Evolutionary conservation across 371 early-diverging fungal genomes (phyloP), one percentile per base, ranked within the genome.

Genomic region (Mucor piriformis): DNA sequence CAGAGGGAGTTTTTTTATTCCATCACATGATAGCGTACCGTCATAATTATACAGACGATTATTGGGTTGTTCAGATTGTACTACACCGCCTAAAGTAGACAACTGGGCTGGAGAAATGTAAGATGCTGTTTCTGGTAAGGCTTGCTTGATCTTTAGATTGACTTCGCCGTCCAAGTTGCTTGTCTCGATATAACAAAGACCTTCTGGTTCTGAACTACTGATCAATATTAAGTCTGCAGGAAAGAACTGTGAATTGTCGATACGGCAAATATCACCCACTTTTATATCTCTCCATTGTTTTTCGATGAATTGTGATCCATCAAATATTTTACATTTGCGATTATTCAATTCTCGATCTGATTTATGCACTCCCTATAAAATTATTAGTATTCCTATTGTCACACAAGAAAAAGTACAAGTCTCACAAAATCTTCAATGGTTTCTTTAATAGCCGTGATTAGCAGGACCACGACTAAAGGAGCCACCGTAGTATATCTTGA

Each of bases 361-460:
- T 42, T 71, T 57, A 69, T 92, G 92, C 12, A 79, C 80, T 10
- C 46, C 46, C 46, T 46, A 46, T 46, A 46, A 20, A 37, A 13
- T 16, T 48, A 15, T 44, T 12, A 44, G 33, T 46, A 29, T 18
- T 8, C 12, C 3, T 34, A 44, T 38, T 38, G 13, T 13, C 11
- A 38, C 38, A 38, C 38, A 38, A 4, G 8, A 18, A 42, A n/a
- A 3, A 42, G 29, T 29, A 8, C 8, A 29, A 29, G 21, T 38
- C 85, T 74, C 82, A 86, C 91, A 61, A 84, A 80, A 70, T 99
- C 99, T 72, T 99, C 99, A 49, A 96, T 77, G 7, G 92, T 83
- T 74, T 99, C 99, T 76, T 99, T 99, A 43, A 93, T 74, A 18
- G 96, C 99, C 6, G 98, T 95, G 25, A 92, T 92, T 10, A 92